Conservation (phyloP, 2,329 filamentous ascomycete species). For the Pseudofabraea citricarpa region DNA sequence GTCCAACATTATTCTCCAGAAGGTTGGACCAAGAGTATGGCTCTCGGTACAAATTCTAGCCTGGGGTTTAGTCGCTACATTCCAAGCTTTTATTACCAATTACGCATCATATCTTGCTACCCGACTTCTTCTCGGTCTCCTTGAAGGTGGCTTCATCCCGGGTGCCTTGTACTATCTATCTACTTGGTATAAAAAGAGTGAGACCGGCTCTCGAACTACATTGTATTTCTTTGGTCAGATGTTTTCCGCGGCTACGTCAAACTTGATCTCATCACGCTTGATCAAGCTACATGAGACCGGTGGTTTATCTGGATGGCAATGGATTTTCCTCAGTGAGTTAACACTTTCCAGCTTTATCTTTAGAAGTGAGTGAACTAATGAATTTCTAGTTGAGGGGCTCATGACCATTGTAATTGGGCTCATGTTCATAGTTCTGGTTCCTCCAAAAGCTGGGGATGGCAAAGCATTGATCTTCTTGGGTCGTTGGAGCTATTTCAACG, state of each 20-base stretch:
- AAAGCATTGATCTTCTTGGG: slow-evolving; percentile 30
- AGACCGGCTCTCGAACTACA: slow-evolving; percentile 52
- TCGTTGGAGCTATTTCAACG: slow-evolving; percentile 37
- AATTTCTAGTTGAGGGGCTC: background rate
- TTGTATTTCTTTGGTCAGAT: slow-evolving; percentile 54
- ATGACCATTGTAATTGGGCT: background rate
- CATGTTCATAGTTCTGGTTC: slow-evolving; percentile 34
- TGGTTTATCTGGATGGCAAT: slow-evolving; percentile 4
- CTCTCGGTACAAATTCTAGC: slow-evolving; percentile 24
- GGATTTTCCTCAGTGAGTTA: background rate
- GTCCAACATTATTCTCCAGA: background rate
- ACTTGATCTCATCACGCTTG: slow-evolving; percentile 41
- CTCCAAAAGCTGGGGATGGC: slow-evolving; percentile 31
- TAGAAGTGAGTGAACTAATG: background rate
- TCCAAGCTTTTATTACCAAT: slow-evolving; percentile 32
- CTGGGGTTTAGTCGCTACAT: slow-evolving; percentile 27
- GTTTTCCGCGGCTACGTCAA: slow-evolving; percentile 53
- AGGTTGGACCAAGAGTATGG: slow-evolving; percentile 16
- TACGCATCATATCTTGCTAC: slow-evolving; percentile 24
- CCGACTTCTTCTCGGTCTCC: background rate
- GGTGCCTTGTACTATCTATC: slow-evolving; percentile 49
- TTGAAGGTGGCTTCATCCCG: background rate
- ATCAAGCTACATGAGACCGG: background rate
- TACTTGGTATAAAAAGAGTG: slow-evolving; percentile 58
- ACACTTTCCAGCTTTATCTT: background rate